Conservation (phyloP, 2,329 filamentous ascomycete species). For the Phaeoacremonium minimum region DNA sequence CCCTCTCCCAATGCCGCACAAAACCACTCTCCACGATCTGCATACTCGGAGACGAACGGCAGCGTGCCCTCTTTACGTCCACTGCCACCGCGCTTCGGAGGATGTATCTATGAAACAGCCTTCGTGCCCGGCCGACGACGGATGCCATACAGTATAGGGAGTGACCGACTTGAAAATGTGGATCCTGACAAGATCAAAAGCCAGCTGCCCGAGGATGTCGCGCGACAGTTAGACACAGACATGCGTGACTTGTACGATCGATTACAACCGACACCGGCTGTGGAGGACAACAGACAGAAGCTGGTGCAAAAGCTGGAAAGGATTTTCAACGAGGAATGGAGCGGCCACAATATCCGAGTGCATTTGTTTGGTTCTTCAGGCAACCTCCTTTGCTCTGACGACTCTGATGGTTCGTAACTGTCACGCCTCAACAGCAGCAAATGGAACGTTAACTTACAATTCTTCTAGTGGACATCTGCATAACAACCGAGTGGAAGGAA, state of each 20-base stretch:
- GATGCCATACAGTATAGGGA: constrained; percentile 89
- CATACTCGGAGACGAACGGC: constrained; percentile 83
- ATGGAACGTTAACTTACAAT: constrained; percentile 21
- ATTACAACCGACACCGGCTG: constrained; percentile 76
- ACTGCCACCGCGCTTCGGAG: constrained; percentile 51
- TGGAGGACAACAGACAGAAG: constrained; percentile 68
- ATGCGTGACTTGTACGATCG: constrained; percentile 82
- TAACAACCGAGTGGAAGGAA: constrained; percentile 84
- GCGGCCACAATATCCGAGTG: constrained; percentile 82
- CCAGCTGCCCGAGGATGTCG: constrained; percentile 67
- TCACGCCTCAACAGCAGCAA: background rate
- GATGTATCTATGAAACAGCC: constrained; percentile 87
- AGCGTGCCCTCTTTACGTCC: constrained; percentile 65
- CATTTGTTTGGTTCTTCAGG: constrained; percentile 98
- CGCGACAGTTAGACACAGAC: constrained; percentile 70
- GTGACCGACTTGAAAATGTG: constrained; percentile 68
- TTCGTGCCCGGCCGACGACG: constrained; percentile 76
- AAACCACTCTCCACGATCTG: constrained; percentile 83
- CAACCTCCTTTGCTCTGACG: constrained; percentile 88
- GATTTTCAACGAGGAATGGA: constrained; percentile 88
- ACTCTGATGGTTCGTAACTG: constrained; percentile 79
- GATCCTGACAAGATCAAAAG: constrained; percentile 69
- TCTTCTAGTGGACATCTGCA: constrained; percentile 90
- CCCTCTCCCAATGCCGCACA: constrained; percentile 75
- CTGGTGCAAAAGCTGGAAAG: constrained; percentile 85